These are phyloP conservation scores for Laetiporus sulphureus DNA, from an alignment of 1,284 basidiomycete genomes.

Conservation along the genomic window DNA sequence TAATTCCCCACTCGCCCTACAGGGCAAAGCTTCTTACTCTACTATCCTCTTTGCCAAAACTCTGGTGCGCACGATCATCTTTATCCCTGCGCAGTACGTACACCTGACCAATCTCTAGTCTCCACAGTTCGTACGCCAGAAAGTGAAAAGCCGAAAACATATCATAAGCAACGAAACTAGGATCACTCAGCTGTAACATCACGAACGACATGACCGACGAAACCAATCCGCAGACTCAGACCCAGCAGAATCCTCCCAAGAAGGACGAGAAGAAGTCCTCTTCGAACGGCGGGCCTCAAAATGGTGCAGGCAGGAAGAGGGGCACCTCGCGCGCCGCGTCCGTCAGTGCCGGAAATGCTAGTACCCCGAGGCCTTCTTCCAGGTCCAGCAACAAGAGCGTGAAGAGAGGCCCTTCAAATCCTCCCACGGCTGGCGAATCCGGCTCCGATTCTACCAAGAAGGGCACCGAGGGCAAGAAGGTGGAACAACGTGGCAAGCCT, in stretches of 20 bases:
- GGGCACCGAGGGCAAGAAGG: conserved; percentile 46
- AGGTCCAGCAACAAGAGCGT: conserved; percentile 41
- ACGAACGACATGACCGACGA: conserved; percentile 86
- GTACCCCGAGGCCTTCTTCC: conserved; percentile 50
- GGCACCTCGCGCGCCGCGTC: conserved; percentile 48
- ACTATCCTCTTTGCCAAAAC: conserved; percentile 37
- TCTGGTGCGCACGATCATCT: conserved; percentile 38
- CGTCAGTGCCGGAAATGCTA: conserved; percentile 34
- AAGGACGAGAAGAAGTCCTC: conserved; percentile 62
- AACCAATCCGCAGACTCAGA: conserved; percentile 48
- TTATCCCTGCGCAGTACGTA: too few relatives aligned
- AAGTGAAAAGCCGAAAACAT: conserved; percentile 51
- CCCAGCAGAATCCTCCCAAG: conserved; percentile 32
- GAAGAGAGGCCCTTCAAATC: conserved; percentile 41
- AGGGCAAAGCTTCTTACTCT: conserved; percentile 71
- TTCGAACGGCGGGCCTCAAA: conserved; percentile 19
- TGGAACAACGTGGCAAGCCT: conserved; percentile 49
- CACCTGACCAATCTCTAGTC: conserved; percentile 17
- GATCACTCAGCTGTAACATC: conserved; percentile 37
- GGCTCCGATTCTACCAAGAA: conserved; percentile 64
- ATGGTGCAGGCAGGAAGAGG: conserved; percentile 41
- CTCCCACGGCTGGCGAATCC: conserved; percentile 45
- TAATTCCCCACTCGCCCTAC: conserved; percentile 73
- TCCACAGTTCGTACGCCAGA: conserved; percentile 21
- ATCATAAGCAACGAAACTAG: conserved; percentile 33